phyloP scores from a whole-genome alignment of 306 rosid species.

The Pyrus pyrifolia region DNA sequence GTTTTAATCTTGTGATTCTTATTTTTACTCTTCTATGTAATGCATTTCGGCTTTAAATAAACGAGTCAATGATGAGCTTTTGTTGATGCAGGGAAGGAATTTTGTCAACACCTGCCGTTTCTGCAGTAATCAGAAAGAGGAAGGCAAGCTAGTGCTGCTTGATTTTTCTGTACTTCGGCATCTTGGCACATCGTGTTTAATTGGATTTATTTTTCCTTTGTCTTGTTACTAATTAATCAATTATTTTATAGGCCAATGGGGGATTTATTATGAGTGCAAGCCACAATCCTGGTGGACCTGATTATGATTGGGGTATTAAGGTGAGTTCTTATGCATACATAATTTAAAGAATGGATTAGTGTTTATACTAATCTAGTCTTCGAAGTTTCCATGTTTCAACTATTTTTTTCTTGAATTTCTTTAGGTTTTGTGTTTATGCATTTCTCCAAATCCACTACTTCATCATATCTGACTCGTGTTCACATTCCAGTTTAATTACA shows the following conservation, averaged over 20 bases:
- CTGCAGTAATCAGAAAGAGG: slow-evolving; percentile 89
- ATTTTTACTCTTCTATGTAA: neutral
- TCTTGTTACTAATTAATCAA: slow-evolving; percentile 10
- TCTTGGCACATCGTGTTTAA: slow-evolving; percentile 1
- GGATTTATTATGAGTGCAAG: slow-evolving; percentile 99
- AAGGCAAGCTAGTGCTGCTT: slow-evolving; percentile 45
- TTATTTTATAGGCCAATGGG: slow-evolving; percentile 72
- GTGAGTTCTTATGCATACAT: slow-evolving; percentile 29
- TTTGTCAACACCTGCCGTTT: slow-evolving; percentile 93
- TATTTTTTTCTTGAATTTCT: neutral
- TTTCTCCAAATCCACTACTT: slow-evolving; percentile 6
- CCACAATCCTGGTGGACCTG: slow-evolving; percentile 99
- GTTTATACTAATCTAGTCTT: neutral
- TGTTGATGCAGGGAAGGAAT: slow-evolving; percentile 68
- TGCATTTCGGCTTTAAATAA: neutral
- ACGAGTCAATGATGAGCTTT: slow-evolving; percentile 9
- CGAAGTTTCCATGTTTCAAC: neutral
- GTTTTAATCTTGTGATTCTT: neutral
- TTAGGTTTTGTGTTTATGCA: neutral
- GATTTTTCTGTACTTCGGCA: slow-evolving; percentile 16
- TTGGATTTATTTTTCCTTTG: slow-evolving; percentile 2
- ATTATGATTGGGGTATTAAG: slow-evolving; percentile 99
- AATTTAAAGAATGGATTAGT: neutral
- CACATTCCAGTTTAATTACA: slow-evolving; percentile 74
- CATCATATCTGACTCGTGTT: slow-evolving; percentile 30